Percentiles rank a stretch among this genome's conserved stretches.
Conservation (phyloP, 2,329 filamentous ascomycete species). For the Dothistroma septosporum region DNA sequence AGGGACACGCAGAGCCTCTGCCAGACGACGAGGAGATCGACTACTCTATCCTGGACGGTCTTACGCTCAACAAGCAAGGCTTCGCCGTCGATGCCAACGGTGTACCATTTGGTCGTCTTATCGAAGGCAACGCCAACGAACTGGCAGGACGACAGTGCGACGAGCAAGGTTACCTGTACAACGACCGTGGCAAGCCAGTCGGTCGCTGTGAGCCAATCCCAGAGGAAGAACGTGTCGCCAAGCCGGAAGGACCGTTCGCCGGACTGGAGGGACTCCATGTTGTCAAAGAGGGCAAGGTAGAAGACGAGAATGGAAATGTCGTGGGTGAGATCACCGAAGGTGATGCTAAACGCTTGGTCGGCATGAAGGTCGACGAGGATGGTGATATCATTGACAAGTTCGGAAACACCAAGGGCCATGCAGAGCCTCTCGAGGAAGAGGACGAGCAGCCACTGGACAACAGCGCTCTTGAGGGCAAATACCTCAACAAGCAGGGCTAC, state of each 20-base stretch:
- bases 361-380: conserved; percentile 73
- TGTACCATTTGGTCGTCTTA: conserved; percentile 53
- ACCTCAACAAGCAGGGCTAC: conserved; percentile 57
- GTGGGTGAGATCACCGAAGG: conserved; percentile 69
- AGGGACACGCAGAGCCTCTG: conserved; percentile 57
- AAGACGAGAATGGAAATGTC: conserved; percentile 74
- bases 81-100: conserved; percentile 53
- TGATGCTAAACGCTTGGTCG: conserved; percentile 67
- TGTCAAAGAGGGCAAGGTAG: conserved; percentile 64
- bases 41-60: conserved; percentile 51
- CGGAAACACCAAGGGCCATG: conserved; percentile 56
- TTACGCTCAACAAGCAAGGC: conserved; percentile 56
- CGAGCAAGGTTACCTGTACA: conserved; percentile 53
- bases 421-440: conserved; percentile 51
- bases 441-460: conserved; percentile 42
- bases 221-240: conserved; percentile 52
- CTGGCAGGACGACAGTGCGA: conserved; percentile 55
- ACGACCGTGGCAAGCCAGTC: conserved; percentile 53
- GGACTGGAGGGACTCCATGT: conserved; percentile 63
- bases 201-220: conserved; percentile 57
- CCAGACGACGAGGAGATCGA: conserved; percentile 45
- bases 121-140: conserved; percentile 55
- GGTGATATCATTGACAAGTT: conserved; percentile 76
- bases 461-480: conserved; percentile 52
- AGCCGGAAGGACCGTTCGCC: conserved; percentile 63